phyloP scores from a whole-genome alignment of 1,284 basidiomycete species.

The Rhodotorula sp. region DNA sequence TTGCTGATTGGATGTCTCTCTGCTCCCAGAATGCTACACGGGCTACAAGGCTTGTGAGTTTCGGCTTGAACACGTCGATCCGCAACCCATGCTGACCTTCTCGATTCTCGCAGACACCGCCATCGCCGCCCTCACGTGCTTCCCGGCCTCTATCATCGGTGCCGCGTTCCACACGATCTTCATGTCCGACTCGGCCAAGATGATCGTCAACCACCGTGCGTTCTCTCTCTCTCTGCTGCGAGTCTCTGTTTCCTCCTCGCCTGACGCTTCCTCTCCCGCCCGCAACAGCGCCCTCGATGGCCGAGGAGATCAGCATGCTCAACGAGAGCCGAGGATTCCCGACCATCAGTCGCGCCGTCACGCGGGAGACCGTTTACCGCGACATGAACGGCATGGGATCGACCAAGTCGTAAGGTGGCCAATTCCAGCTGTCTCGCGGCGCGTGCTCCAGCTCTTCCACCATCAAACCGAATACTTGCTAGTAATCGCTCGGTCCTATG shows the following conservation, averaged over 20 bases:
- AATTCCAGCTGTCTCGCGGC: background rate
- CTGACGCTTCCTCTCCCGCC: background rate
- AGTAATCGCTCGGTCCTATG: background rate
- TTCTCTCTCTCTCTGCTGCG: background rate
- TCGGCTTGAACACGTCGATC: background rate
- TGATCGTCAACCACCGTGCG: slow-evolving; percentile 23
- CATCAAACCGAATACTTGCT: background rate
- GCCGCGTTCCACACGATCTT: slow-evolving; percentile 35
- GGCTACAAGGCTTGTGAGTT: background rate
- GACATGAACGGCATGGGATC: slow-evolving; percentile 11
- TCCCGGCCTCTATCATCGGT: slow-evolving; percentile 25
- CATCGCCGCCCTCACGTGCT: slow-evolving; percentile 32
- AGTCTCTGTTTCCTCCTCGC: background rate
- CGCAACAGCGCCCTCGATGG: slow-evolving; percentile 5
- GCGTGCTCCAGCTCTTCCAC: background rate
- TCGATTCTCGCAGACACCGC: slow-evolving; percentile 21
- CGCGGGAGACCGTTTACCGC: slow-evolving; percentile 27
- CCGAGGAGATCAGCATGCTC: slow-evolving; percentile 11
- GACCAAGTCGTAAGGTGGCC: background rate
- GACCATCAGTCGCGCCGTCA: slow-evolving; percentile 18
- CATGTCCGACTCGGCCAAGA: slow-evolving; percentile 28
- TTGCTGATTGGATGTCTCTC: background rate
- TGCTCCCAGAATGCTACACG: background rate
- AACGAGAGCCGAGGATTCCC: slow-evolving; percentile 30
- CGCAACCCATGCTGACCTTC: background rate